Evolutionary conservation across 139 green algal species (phyloP).

Genomic region (Chlorella sp.): DNA sequence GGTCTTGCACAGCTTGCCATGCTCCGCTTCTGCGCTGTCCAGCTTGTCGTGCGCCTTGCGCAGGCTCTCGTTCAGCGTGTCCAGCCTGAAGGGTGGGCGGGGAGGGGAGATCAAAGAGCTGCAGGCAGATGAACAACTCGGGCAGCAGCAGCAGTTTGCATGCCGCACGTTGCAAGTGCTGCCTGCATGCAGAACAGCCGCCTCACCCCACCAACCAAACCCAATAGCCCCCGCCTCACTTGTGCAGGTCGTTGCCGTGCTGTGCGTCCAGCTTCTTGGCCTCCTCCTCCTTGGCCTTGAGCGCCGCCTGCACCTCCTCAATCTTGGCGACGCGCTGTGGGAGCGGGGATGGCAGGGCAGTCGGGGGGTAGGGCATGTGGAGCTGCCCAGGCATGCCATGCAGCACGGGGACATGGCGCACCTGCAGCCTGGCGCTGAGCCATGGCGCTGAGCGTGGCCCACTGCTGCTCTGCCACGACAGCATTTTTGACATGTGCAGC

Average conservation of each 20-base stretch:
- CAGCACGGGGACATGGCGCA: background rate
- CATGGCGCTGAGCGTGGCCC: too few relatives aligned
- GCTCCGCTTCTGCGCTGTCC: background rate
- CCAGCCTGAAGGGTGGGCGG: background rate
- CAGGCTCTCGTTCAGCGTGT: slow-evolving; percentile 18
- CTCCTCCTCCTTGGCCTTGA: background rate
- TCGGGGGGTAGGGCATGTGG: too few relatives aligned
- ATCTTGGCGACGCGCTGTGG: background rate
- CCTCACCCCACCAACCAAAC: background rate
- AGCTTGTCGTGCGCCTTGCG: slow-evolving; percentile 1
- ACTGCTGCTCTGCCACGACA: too few relatives aligned
- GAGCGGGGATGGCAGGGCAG: background rate
- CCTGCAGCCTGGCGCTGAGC: background rate
- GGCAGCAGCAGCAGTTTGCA: background rate
- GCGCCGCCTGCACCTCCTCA: background rate
- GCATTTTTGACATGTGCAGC: background rate
- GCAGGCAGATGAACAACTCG: background rate
- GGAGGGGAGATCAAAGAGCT: too few relatives aligned
- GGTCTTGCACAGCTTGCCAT: background rate
- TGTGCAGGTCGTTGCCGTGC: slow-evolving; percentile 17
- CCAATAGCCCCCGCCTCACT: background rate
- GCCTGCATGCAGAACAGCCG: too few relatives aligned
- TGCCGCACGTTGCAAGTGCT: too few relatives aligned
- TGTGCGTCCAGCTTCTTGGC: slow-evolving; percentile 23
- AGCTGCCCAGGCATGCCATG: background rate